Conservation (phyloP, 768 basidiomycete species). For the Candolleomyces aberdarensis region DNA sequence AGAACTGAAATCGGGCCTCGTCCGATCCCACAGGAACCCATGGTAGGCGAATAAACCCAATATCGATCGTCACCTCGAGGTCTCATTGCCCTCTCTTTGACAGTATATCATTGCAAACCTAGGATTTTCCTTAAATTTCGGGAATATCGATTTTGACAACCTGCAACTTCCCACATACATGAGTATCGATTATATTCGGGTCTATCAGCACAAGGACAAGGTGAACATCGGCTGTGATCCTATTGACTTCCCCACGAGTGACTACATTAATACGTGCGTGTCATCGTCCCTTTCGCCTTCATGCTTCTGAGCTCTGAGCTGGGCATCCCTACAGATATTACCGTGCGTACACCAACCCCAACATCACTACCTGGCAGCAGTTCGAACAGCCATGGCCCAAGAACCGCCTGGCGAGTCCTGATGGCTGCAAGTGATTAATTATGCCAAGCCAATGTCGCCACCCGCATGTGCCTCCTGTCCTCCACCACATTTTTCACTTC, state of each 20-base stretch:
- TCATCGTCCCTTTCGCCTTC: neutral
- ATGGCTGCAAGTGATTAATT: neutral
- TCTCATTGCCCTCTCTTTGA: neutral
- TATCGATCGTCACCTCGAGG: no score
- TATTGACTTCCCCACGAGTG: slow-evolving; percentile 60
- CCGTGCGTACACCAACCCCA: slow-evolving; percentile 37
- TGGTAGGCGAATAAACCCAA: slow-evolving; percentile 38
- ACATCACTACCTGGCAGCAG: slow-evolving; percentile 36
- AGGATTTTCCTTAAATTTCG: slow-evolving; percentile 75
- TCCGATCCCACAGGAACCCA: slow-evolving; percentile 71
- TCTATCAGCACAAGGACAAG: slow-evolving; percentile 53
- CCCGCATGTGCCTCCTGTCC: neutral
- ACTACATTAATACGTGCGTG: slow-evolving; percentile 69
- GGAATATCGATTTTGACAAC: slow-evolving; percentile 49
- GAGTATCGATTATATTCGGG: slow-evolving; percentile 78
- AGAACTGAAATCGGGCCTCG: slow-evolving; percentile 55
- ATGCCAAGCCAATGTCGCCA: neutral
- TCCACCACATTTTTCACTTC: neutral
- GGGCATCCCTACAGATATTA: slow-evolving; percentile 23
- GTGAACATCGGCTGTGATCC: slow-evolving; percentile 70
- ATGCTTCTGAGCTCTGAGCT: neutral
- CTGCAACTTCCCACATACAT: slow-evolving; percentile 56
- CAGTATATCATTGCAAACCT: slow-evolving; percentile 58
- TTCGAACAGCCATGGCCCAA: slow-evolving; percentile 34
- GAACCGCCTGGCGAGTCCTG: slow-evolving; percentile 25